Evolutionary conservation across 192 early-diverging fungal species (phyloP).

Genomic region (Umbelopsis vinacea): DNA sequence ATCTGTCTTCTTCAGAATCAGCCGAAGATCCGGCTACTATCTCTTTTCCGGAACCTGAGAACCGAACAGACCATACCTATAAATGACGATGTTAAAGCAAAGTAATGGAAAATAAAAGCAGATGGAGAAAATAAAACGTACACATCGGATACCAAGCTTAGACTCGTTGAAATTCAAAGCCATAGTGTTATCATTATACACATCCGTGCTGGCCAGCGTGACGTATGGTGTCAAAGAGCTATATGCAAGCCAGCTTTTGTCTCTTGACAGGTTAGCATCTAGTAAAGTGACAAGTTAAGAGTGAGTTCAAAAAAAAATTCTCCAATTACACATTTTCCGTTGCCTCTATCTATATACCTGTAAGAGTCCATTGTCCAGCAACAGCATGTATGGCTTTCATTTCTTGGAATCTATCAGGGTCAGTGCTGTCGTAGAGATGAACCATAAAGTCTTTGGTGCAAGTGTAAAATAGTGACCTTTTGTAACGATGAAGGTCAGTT

Average conservation of each 20-base stretch:
- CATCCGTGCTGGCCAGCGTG: slow-evolving; percentile 53
- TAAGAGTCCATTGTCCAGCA: slow-evolving; percentile 71
- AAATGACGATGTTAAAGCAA: not conserved
- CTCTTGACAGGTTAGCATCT: slow-evolving; percentile 49
- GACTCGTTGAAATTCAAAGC: slow-evolving; percentile 45
- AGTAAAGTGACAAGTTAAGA: slow-evolving; percentile 1
- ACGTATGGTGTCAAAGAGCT: slow-evolving; percentile 63
- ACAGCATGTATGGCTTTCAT: slow-evolving; percentile 47
- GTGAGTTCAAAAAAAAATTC: too few species aligned
- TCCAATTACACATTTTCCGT: too few species aligned
- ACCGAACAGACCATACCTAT: slow-evolving; percentile 67
- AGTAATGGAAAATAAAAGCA: not conserved
- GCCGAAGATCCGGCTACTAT: slow-evolving; percentile 60
- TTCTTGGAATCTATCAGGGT: slow-evolving; percentile 39
- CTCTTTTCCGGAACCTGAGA: slow-evolving; percentile 62
- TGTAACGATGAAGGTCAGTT: slow-evolving; percentile 6
- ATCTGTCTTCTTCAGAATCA: slow-evolving; percentile 3
- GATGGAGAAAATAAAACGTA: slow-evolving; percentile 21
- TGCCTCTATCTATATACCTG: slow-evolving; percentile 26
- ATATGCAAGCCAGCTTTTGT: slow-evolving; percentile 60
- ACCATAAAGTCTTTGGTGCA: slow-evolving; percentile 64
- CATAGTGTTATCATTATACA: slow-evolving; percentile 37
- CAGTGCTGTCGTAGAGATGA: slow-evolving; percentile 61
- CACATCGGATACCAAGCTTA: slow-evolving; percentile 28
- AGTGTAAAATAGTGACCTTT: slow-evolving; percentile 58